Percentiles rank a stretch among this genome's conserved stretches.
Conservation (phyloP, 306 rosid species). For the Canavalia gladiata region DNA sequence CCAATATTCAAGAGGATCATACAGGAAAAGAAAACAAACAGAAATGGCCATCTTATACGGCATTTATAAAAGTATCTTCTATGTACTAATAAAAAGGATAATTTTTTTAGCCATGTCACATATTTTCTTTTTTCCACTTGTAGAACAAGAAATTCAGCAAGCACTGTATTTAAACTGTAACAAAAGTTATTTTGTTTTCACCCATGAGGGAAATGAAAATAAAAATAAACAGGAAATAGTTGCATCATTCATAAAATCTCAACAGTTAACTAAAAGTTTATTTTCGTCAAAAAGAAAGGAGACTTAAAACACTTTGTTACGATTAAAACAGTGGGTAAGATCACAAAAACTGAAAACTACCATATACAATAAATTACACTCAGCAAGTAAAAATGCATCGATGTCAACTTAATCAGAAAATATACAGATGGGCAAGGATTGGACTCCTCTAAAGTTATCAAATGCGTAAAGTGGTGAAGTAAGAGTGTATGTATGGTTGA, state of each 20-base stretch:
- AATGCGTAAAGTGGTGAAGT: too few relatives aligned
- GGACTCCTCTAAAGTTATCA: too few relatives aligned
- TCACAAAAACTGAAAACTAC: neutral
- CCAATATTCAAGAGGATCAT: conserved; percentile 10
- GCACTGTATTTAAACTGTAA: neutral
- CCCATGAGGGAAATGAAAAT: neutral
- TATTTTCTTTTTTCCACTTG: conserved; percentile 12
- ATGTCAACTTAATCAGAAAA: neutral
- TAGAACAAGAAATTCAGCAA: neutral
- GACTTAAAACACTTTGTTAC: neutral
- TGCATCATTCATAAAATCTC: neutral
- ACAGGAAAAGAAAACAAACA: conserved; percentile 1
- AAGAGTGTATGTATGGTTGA: too few relatives aligned
- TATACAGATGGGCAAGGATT: neutral
- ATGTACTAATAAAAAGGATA: neutral
- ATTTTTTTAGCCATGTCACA: neutral
- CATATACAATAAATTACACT: neutral
- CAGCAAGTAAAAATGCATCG: neutral
- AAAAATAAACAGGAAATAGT: neutral
- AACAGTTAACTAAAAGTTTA: neutral
- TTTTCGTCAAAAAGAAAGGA: neutral
- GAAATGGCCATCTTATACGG: neutral
- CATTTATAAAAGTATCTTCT: neutral
- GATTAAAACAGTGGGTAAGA: neutral
- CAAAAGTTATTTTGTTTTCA: neutral